Percentiles rank a stretch among this genome's conserved stretches.
Conservation (phyloP, 768 basidiomycete species). For the Xerocomellus dryophilus region DNA sequence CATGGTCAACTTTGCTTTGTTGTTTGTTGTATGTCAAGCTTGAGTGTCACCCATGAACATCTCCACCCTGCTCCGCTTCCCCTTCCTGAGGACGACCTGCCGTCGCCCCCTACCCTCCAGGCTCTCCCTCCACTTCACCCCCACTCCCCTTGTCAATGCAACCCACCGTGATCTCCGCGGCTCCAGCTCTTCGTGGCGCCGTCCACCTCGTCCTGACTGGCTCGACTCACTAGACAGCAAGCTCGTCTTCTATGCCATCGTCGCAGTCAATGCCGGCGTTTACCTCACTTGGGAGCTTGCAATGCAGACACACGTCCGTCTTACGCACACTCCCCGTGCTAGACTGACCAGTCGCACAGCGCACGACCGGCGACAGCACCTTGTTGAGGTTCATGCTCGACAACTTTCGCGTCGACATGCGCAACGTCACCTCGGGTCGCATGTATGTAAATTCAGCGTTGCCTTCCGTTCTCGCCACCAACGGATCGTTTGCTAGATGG, state of each 20-base stretch:
- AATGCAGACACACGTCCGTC: slow-evolving; percentile 30
- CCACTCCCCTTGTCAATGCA: slow-evolving; percentile 16
- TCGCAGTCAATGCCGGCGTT: slow-evolving; percentile 60
- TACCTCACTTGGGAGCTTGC: slow-evolving; percentile 57
- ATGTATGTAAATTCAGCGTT: slow-evolving; percentile 41
- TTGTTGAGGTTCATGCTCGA: slow-evolving; percentile 48
- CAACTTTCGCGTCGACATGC: slow-evolving; percentile 62
- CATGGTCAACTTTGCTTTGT: slow-evolving; percentile 42
- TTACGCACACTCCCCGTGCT: slow-evolving; percentile 17
- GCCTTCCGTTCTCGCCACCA: background rate
- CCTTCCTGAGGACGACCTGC: background rate
- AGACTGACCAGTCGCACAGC: slow-evolving; percentile 20
- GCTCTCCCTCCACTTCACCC: slow-evolving; percentile 16
- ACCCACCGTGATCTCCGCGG: slow-evolving; percentile 21
- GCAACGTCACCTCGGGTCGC: slow-evolving; percentile 62
- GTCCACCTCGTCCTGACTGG: slow-evolving; percentile 30
- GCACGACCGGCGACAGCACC: slow-evolving; percentile 40
- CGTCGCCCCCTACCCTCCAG: background rate
- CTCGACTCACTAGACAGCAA: slow-evolving; percentile 54
- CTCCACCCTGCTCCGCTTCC: slow-evolving; percentile 5
- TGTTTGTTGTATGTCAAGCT: slow-evolving; percentile 9
- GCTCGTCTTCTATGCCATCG: slow-evolving; percentile 58
- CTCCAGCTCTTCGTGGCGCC: slow-evolving; percentile 25
- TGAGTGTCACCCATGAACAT: background rate
- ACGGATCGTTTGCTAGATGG: slow-evolving; percentile 49